phyloP scores from a whole-genome alignment of 495 filamentous ascomycete genomes.

The Talaromyces thailandensis region DNA sequence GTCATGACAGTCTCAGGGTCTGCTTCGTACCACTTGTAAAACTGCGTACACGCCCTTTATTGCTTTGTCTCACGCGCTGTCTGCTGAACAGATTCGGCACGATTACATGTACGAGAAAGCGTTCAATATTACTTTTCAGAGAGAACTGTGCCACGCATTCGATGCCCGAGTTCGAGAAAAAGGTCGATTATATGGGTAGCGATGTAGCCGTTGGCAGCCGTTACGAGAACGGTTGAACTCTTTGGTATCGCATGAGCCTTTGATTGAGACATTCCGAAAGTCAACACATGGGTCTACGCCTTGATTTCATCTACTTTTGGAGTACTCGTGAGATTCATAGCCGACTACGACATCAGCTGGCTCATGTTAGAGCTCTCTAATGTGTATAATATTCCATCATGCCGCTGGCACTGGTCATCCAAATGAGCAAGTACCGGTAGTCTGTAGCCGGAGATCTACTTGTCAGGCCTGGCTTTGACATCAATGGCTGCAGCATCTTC shows the following conservation, averaged over 20 bases:
- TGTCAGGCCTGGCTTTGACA: neutral
- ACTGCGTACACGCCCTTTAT: neutral
- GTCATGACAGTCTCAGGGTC: neutral
- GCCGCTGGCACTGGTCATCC: neutral
- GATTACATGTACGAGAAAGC: neutral
- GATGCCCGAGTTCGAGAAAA: neutral
- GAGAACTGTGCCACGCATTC: neutral
- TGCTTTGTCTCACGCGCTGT: neutral
- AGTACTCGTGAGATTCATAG: too few species aligned
- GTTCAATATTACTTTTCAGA: neutral
- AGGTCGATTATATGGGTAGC: too few species aligned
- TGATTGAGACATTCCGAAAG: too few species aligned
- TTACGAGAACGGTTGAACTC: too few species aligned
- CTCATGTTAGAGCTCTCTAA: too few species aligned
- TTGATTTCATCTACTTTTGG: too few species aligned
- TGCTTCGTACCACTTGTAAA: neutral
- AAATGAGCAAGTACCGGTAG: neutral
- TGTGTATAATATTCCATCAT: too few species aligned
- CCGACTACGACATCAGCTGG: too few species aligned
- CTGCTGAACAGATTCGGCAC: neutral
- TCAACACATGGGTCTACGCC: too few species aligned
- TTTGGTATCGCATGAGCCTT: too few species aligned
- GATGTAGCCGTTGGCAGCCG: too few species aligned
- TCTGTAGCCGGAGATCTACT: neutral
- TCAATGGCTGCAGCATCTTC: neutral